Conservation (phyloP, 179 eudicot species). For the Beta lomatogona region DNA sequence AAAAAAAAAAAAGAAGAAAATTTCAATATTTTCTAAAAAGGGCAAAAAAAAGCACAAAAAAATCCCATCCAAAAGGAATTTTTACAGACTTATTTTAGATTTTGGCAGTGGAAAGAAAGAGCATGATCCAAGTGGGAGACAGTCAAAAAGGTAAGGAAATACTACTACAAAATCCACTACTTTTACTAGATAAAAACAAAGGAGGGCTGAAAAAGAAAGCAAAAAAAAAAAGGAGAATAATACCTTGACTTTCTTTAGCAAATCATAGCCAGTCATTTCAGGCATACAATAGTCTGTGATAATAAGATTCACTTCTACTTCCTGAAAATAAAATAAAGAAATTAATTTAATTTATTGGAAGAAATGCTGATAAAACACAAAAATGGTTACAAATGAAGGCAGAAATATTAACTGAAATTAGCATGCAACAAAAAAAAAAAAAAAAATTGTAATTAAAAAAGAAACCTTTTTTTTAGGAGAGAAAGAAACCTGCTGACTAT, state of each 20-base stretch:
- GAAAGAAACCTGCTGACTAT: slow-evolving; percentile 52
- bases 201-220: neutral
- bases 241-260: slow-evolving; percentile 55
- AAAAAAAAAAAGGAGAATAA: neutral
- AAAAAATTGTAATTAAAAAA: neutral
- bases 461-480: slow-evolving; percentile 24
- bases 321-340: slow-evolving; percentile 18
- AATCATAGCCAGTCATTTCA: slow-evolving; percentile 58
- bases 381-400: too few relatives aligned
- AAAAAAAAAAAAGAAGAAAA: neutral
- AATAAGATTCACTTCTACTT: slow-evolving; percentile 44
- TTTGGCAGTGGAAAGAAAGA: neutral
- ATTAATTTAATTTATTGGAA: neutral
- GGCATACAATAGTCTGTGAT: slow-evolving; percentile 60
- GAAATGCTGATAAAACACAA: neutral
- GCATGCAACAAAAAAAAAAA: neutral
- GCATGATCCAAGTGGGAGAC: slow-evolving; percentile 19
- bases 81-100: slow-evolving; percentile 1
- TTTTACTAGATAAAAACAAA: neutral
- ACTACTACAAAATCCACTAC: slow-evolving; percentile 21
- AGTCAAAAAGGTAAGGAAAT: slow-evolving; percentile 20
- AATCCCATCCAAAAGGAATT: slow-evolving; percentile 1
- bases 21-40: neutral
- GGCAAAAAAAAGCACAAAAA: neutral
- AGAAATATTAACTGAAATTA: neutral